Base-by-base conservation (phyloP, 352 stramenopile genomes). In the Phytophthora macrochlamydospora region DNA sequence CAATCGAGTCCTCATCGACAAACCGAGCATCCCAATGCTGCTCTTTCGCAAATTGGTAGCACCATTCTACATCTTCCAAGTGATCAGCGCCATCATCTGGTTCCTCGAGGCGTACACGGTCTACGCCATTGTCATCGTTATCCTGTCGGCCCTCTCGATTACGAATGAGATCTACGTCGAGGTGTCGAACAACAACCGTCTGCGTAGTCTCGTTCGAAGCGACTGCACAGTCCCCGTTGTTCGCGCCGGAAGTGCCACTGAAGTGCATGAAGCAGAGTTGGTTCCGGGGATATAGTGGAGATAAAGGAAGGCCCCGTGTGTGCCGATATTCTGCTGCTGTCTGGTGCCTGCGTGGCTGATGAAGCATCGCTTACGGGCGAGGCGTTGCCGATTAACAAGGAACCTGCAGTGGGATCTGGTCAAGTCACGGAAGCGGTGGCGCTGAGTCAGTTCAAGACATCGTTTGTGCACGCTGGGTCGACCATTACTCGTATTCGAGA, bases 11-110 rank as follows among this genome's bases (percentile, higher is more conserved):
- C 69, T 78, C 7, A 83, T 90, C 29, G 65, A 81, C 3, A 35
- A 66, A 18, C 73, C 78, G 3, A 38, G 58, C 1, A 75, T 87
- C 31, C 69, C 59, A 7, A 75, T 66, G 51, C 71, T 90, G 29
- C 59, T 92, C 7, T 78, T 89, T 52, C 60, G 67, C 30, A 88
- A 85, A 57, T 12, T 85, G 44, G 59, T 85, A 40, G 69, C 84
- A 33, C 81, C 81, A 33, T 90, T 82, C 69, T 88, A 88, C 65
- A 65, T 90, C 9, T 88, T 90, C 45, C 78, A 90, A 57, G 44
- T 88, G 18, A 78, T 87, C 50, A 85, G 76, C 48, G 72, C 76
- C 11, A 58, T 62, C 9, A 68, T 90, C 7, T 90, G 81, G 81
- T 81, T 86, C 45, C 51, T 57, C 4, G 58, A 88, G 38, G 55